Percentiles rank a stretch among this genome's conserved stretches.
These are phyloP conservation scores for Lentinus tigrinus DNA, from an alignment of 768 basidiomycete genomes.

Conservation along the genomic window DNA sequence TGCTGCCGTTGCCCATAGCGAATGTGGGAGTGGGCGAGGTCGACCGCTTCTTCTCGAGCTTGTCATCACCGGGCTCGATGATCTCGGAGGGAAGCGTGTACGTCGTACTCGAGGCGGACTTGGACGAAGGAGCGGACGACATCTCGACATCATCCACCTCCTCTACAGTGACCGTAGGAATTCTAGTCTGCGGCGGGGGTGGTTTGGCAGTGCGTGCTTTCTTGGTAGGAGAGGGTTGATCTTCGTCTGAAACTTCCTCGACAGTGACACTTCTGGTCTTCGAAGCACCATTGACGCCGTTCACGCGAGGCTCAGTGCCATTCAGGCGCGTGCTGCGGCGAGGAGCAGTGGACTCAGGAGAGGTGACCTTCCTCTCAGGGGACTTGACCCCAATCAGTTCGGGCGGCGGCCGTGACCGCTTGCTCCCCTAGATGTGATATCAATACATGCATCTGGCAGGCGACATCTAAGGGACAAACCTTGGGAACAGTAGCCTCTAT, in stretches of 20 bases:
- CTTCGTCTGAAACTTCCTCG: slow-evolving; percentile 40
- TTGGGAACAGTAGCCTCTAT: slow-evolving; percentile 79
- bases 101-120: slow-evolving; percentile 15
- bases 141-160: slow-evolving; percentile 37
- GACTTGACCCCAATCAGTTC: slow-evolving; percentile 35
- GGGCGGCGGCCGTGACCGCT: slow-evolving; percentile 71
- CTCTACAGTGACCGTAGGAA: slow-evolving; percentile 22
- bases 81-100: slow-evolving; percentile 37
- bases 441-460: not conserved
- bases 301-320: slow-evolving; percentile 16
- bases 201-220: slow-evolving; percentile 42
- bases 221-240: slow-evolving; percentile 41
- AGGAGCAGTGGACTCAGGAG: slow-evolving; percentile 6
- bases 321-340: slow-evolving; percentile 25
- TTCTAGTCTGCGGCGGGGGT: not conserved
- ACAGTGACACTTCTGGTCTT: slow-evolving; percentile 20
- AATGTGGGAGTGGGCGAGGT: slow-evolving; percentile 15
- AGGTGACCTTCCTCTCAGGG: slow-evolving; percentile 30
- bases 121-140: slow-evolving; percentile 16
- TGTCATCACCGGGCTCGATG: slow-evolving; percentile 36
- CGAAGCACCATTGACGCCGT: slow-evolving; percentile 5
- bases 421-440: slow-evolving; percentile 57
- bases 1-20: slow-evolving; percentile 2
- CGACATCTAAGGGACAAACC: slow-evolving; percentile 35
- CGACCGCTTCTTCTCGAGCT: slow-evolving; percentile 8